These are phyloP conservation scores for Lithohypha guttulata DNA, from an alignment of 2,329 filamentous ascomycete species.

Conservation along the genomic window DNA sequence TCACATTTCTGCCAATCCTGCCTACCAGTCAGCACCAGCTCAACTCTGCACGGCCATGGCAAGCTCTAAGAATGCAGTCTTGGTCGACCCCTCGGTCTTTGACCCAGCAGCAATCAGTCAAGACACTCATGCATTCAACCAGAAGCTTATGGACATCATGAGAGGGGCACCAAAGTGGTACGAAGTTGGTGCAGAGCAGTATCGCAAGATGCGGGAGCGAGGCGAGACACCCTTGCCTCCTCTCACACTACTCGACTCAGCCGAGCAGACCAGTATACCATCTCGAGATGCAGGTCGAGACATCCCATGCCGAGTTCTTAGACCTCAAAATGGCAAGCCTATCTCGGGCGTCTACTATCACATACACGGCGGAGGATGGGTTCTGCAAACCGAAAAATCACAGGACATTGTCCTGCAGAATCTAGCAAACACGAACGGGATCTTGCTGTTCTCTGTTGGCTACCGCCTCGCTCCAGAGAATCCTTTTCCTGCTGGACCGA, in stretches of 20 bases:
- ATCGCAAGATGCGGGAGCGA: conserved; percentile 43
- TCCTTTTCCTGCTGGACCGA: conserved; percentile 43
- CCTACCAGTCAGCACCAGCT: not conserved
- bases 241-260: conserved; percentile 37
- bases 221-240: conserved; percentile 43
- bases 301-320: conserved; percentile 44
- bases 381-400: conserved; percentile 26
- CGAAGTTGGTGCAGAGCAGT: conserved; percentile 44
- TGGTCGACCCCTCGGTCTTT: conserved; percentile 16
- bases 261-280: conserved; percentile 38
- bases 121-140: conserved; percentile 20
- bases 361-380: conserved; percentile 44
- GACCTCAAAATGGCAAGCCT: conserved; percentile 35
- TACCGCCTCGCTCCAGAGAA: conserved; percentile 52
- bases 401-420: conserved; percentile 40
- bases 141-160: conserved; percentile 25
- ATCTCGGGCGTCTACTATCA: conserved; percentile 42
- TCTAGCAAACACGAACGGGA: conserved; percentile 39
- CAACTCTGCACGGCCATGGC: not conserved
- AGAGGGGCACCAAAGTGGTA: conserved; percentile 40
- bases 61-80: not conserved
- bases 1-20: not conserved
- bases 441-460: conserved; percentile 45
- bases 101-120: conserved; percentile 15
- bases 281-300: conserved; percentile 41